phyloP scores from a whole-genome alignment of 768 basidiomycete species.

The Tephrocybe sp. region DNA sequence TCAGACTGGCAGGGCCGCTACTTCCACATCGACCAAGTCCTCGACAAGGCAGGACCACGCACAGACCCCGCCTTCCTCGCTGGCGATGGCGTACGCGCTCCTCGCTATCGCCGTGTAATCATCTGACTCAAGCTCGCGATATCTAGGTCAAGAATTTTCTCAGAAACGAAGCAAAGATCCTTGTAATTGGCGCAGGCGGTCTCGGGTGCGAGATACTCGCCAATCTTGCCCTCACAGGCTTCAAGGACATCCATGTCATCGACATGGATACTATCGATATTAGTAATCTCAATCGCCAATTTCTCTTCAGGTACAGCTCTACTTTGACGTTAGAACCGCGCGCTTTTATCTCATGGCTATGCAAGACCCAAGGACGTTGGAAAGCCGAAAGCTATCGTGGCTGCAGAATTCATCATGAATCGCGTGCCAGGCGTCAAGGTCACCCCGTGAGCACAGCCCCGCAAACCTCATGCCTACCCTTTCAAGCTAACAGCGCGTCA shows the following conservation, averaged over 20 bases:
- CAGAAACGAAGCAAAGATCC: conserved; percentile 81
- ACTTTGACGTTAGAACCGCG: neutral
- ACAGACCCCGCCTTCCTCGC: conserved; percentile 83
- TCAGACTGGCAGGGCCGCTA: conserved; percentile 62
- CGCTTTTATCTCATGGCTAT: conserved; percentile 2
- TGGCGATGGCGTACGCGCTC: conserved; percentile 66
- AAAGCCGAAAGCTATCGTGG: conserved; percentile 88
- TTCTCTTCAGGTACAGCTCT: conserved; percentile 81
- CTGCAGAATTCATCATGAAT: conserved; percentile 96
- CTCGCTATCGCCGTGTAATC: neutral
- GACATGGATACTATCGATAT: conserved; percentile 99
- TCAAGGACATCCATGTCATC: conserved; percentile 98
- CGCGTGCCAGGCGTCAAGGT: conserved; percentile 96
- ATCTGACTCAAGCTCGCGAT: conserved; percentile 3
- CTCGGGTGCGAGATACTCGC: conserved; percentile 97
- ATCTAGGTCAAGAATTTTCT: conserved; percentile 85
- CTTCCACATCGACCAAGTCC: conserved; percentile 81
- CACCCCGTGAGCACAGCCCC: conserved; percentile 71
- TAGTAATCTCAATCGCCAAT: conserved; percentile 97
- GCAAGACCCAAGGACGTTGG: conserved; percentile 89
- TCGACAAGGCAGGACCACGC: conserved; percentile 85
- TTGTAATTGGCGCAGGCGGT: conserved; percentile 98
- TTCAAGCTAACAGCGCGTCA: neutral
- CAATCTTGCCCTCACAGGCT: conserved; percentile 93
- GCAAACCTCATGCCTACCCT: neutral